A percentile compares a stretch with the other conserved stretches of the same genome.
phyloP scores from a whole-genome alignment of 192 early-diverging fungal genomes.

The Chytriomyces sp. region DNA sequence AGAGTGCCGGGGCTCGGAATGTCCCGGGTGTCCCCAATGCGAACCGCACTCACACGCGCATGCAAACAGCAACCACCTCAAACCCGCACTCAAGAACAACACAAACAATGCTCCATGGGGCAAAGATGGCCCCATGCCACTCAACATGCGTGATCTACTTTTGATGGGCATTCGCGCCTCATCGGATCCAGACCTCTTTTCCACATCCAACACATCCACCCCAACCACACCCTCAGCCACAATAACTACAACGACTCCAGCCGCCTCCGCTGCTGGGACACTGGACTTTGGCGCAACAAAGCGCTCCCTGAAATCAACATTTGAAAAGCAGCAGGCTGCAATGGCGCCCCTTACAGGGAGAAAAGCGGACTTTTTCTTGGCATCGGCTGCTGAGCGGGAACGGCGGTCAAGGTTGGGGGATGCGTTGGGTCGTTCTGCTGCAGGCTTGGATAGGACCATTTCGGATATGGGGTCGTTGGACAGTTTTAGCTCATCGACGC shows the following conservation, averaged over 20 bases:
- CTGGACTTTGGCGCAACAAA: constrained; percentile 13
- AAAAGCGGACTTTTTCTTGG: constrained; percentile 40
- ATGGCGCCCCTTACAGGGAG: constrained; percentile 14
- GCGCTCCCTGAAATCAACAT: background rate
- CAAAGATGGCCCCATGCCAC: background rate
- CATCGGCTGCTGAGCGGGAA: constrained; percentile 26
- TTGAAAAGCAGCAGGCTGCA: constrained; percentile 11
- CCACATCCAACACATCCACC: background rate
- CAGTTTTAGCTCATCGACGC: background rate
- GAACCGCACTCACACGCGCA: background rate
- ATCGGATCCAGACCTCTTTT: constrained; percentile 33
- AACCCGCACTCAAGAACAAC: constrained; percentile 32
- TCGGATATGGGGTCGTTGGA: background rate
- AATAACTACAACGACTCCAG: background rate
- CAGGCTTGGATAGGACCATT: too few relatives aligned
- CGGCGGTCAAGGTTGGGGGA: background rate
- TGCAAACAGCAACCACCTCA: constrained; percentile 13
- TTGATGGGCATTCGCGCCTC: constrained; percentile 14
- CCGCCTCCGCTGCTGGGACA: background rate
- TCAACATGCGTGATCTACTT: constrained; percentile 23
- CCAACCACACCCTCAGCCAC: background rate
- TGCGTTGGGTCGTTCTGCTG: background rate
- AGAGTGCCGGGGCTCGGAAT: background rate
- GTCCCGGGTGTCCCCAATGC: background rate
- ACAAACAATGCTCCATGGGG: background rate